These are phyloP conservation scores for Rhodofomes roseus DNA, from an alignment of 1,284 basidiomycete genomes.

Conservation along the genomic window DNA sequence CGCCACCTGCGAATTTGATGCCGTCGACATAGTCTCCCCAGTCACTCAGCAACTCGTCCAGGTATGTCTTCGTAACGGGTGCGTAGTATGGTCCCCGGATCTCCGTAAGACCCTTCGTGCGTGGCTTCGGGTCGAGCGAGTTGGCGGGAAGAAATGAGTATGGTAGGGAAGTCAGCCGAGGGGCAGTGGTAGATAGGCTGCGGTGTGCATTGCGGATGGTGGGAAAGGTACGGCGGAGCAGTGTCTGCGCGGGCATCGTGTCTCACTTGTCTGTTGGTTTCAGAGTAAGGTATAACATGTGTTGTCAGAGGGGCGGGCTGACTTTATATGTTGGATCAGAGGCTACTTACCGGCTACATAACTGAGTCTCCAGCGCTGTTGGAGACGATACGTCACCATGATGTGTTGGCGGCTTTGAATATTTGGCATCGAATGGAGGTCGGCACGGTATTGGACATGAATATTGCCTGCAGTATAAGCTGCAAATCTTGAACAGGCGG, in stretches of 20 bases:
- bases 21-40: slow-evolving; percentile 44
- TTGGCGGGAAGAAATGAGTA: slow-evolving; percentile 30
- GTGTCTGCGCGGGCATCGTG: background rate
- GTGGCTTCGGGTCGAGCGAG: slow-evolving; percentile 25
- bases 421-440: no score
- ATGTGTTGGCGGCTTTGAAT: background rate
- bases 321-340: background rate
- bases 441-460: no score
- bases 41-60: slow-evolving; percentile 36
- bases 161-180: slow-evolving; percentile 11
- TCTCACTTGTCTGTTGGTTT: background rate
- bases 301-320: background rate
- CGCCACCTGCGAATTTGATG: slow-evolving; percentile 45
- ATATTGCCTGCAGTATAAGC: no score
- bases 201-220: slow-evolving; percentile 2
- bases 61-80: slow-evolving; percentile 35
- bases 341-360: no score
- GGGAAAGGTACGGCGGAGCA: slow-evolving; percentile 3
- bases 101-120: slow-evolving; percentile 35
- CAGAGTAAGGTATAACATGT: background rate
- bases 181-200: slow-evolving; percentile 5
- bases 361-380: background rate
- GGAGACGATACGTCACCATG: background rate
- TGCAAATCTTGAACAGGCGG: no score
- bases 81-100: slow-evolving; percentile 41